Conservation (phyloP, 1,139 yeast species). For the Scheffersomyces segobiensis region DNA sequence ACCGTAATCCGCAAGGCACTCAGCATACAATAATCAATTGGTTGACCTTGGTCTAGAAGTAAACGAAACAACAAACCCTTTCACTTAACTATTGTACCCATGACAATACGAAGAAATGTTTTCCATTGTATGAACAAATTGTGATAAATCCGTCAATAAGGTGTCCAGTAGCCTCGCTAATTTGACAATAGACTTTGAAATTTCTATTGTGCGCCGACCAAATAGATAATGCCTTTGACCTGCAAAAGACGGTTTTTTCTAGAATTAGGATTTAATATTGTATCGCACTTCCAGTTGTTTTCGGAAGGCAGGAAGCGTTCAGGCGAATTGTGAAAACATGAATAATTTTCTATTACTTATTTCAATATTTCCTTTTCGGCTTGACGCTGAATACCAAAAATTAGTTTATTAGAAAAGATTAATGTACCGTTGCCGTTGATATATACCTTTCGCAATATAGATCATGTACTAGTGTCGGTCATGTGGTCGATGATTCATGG, state of each 20-base stretch:
- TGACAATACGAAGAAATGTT: neutral
- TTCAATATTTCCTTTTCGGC: neutral
- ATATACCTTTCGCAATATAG: neutral
- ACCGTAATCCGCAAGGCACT: neutral
- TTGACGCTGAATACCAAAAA: neutral
- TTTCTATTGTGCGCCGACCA: neutral
- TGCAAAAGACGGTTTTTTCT: neutral
- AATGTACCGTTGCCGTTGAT: neutral
- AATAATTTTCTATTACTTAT: too few relatives aligned
- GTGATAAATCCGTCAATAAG: neutral
- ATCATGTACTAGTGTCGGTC: neutral
- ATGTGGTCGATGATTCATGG: neutral
- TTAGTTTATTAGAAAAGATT: too few relatives aligned
- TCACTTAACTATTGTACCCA: neutral
- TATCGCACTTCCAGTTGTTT: neutral
- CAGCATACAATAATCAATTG: neutral
- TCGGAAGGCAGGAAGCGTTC: neutral
- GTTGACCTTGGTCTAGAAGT: neutral
- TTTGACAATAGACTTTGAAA: neutral
- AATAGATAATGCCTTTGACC: neutral
- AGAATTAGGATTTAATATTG: neutral
- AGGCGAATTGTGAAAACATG: neutral
- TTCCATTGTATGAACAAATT: neutral
- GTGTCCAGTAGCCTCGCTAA: neutral
- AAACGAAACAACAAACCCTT: neutral